Evolutionary conservation across 331 rosid species (phyloP).

Genomic region (Cydonia oblonga): DNA sequence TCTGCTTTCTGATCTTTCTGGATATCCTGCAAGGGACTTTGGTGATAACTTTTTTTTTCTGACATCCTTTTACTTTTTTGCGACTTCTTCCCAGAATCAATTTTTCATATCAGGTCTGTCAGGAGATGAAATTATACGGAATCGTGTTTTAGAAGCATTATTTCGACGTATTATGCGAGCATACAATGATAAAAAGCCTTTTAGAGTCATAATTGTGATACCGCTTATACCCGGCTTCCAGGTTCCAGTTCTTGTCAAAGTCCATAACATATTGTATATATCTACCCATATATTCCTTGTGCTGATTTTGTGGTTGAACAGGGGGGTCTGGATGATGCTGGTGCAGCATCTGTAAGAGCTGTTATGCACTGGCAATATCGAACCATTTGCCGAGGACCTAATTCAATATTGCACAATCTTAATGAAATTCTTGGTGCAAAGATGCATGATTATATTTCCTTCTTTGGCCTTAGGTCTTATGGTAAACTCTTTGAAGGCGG

Average conservation of each 20-base stretch:
- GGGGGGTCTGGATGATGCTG: constrained; percentile 98
- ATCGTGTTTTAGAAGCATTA: constrained; percentile 86
- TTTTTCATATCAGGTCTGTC: constrained; percentile 96
- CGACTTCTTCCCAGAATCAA: constrained; percentile 68
- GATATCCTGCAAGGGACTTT: background rate
- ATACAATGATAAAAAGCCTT: constrained; percentile 60
- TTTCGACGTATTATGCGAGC: constrained; percentile 74
- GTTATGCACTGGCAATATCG: constrained; percentile 98
- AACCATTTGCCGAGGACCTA: constrained; percentile 82
- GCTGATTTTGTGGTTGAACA: constrained; percentile 27
- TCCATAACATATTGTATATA: background rate
- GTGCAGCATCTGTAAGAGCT: constrained; percentile 99
- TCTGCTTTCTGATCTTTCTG: background rate
- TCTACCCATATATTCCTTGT: background rate
- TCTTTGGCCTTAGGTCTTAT: constrained; percentile 83
- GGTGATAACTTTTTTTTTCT: constrained; percentile 11
- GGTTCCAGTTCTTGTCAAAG: constrained; percentile 35
- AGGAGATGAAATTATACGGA: constrained; percentile 71
- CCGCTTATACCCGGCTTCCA: constrained; percentile 98
- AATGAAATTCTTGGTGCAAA: constrained; percentile 60
- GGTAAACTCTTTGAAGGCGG: constrained; percentile 79
- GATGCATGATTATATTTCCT: constrained; percentile 78
- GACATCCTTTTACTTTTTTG: constrained; percentile 24
- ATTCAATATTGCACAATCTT: constrained; percentile 75
- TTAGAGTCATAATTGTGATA: constrained; percentile 83